Evolutionary conservation across 371 early-diverging fungal genomes (phyloP), one percentile per base, ranked within the genome.

Genomic region (Lichtheimia hyalospora): DNA sequence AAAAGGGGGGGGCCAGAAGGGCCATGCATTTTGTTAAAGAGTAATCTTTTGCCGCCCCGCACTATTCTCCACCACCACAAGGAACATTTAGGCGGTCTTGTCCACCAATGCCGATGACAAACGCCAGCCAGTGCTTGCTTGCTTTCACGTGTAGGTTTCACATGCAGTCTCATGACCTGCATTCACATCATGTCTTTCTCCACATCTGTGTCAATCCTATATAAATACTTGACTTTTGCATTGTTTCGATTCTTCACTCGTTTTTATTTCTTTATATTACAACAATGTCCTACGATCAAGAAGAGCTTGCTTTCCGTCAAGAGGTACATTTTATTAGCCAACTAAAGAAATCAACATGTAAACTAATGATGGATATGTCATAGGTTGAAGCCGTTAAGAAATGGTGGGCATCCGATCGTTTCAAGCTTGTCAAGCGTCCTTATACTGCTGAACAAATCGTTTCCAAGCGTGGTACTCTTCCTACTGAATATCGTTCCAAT

Each of bases 391-490:
- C 83, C 63, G 87, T 98, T 68, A 90, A 95, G 77, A 70, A 84
- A 62, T 96, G 96, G 96, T 98, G 96, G 96, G 69, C 81, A 14
- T 79, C 82, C 14, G 83, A 82, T 10, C 92, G 98, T 44, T 98
- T 96, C 89, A 68, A 79, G 48, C 79, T 84, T 59, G 86, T 92
- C 67, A 89, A 85, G 49, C 92, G 98, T 52, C 96, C 96, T 20
- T 96, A 97, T 80, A 81, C 93, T 28, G 97, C 97, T 61, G 91
- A 93, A 67, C 81, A 88, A 65, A 91, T 98, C 54, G 95, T 91
- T 41, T 79, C 88, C 63, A 96, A 96, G 85, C 88, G 98, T 52
- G 97, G 98, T 63, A 89, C 79, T 25, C 66, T 98, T 61, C 70
- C 82, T 34, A 81, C 77, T 21, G 68, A 82, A 10, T 97, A 94